phyloP scores from a whole-genome alignment of 2,329 filamentous ascomycete species.

The Chrysosporium queenslandicum region DNA sequence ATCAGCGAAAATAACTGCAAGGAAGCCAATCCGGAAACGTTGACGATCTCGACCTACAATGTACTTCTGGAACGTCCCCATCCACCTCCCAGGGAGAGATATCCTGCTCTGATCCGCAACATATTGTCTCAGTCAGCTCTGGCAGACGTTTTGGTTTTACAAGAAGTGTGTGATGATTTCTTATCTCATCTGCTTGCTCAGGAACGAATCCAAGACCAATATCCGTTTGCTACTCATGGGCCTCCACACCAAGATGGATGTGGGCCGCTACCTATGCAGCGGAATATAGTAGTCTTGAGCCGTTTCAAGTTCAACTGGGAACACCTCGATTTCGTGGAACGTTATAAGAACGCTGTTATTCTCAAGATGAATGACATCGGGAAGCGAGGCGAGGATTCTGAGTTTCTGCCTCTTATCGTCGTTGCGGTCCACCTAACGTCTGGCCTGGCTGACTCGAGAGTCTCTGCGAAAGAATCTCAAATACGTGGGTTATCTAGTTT shows the following conservation, averaged over 20 bases:
- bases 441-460: conserved; percentile 50
- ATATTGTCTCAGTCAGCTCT: conserved; percentile 27
- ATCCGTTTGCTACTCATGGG: conserved; percentile 49
- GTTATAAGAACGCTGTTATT: conserved; percentile 51
- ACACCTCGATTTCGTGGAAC: conserved; percentile 43
- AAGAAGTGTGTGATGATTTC: conserved; percentile 58
- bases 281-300: conserved; percentile 54
- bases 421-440: conserved; percentile 53
- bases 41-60: conserved; percentile 38
- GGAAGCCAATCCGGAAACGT: conserved; percentile 10
- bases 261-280: conserved; percentile 48
- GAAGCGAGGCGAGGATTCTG: conserved; percentile 21
- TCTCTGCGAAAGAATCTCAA: conserved; percentile 49
- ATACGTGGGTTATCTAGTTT: conserved; percentile 43
- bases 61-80: conserved; percentile 34
- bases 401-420: conserved; percentile 37
- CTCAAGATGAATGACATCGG: conserved; percentile 35
- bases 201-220: conserved; percentile 38
- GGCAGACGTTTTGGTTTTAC: conserved; percentile 39
- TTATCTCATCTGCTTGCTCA: conserved; percentile 46
- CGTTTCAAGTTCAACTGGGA: conserved; percentile 48
- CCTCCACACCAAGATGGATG: conserved; percentile 45
- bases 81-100: conserved; percentile 29
- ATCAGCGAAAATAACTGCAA: background rate
- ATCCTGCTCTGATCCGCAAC: conserved; percentile 29